Evolutionary conservation across 2,329 filamentous ascomycete genomes (phyloP).

Genomic region (Bisporella sp.): DNA sequence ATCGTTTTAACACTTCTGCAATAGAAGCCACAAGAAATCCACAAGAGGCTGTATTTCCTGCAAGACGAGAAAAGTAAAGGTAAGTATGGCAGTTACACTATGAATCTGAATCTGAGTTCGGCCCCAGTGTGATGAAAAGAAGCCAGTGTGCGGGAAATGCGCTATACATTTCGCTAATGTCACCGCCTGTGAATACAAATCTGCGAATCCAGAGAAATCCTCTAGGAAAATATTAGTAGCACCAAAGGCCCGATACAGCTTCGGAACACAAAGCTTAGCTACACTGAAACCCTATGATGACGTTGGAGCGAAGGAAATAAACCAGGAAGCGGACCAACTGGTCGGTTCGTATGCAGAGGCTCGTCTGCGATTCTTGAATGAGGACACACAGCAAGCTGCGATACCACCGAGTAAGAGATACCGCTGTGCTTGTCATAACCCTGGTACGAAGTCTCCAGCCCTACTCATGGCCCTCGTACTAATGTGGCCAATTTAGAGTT

Average conservation of each 20-base stretch:
- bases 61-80: slow-evolving; percentile 15
- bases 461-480: background rate
- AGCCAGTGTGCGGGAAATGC: slow-evolving; percentile 13
- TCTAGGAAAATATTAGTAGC: no score
- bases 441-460: background rate
- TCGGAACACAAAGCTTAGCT: no score
- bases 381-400: no score
- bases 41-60: slow-evolving; percentile 10
- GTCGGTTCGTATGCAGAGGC: no score
- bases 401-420: background rate
- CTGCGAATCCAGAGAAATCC: background rate
- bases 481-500: slow-evolving; percentile 1
- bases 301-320: no score
- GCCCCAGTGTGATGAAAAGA: slow-evolving; percentile 10
- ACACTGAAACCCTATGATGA: no score
- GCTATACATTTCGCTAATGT: slow-evolving; percentile 14
- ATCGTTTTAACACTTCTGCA: background rate
- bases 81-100: background rate
- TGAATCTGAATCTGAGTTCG: background rate
- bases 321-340: no score
- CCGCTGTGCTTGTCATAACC: slow-evolving; percentile 6
- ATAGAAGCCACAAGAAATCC: slow-evolving; percentile 12
- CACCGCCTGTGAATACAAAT: slow-evolving; percentile 9
- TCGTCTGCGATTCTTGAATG: no score
- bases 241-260: no score